Base-by-base conservation (phyloP, 371 early-diverging fungal species). In the Lichtheimia corymbifera region DNA sequence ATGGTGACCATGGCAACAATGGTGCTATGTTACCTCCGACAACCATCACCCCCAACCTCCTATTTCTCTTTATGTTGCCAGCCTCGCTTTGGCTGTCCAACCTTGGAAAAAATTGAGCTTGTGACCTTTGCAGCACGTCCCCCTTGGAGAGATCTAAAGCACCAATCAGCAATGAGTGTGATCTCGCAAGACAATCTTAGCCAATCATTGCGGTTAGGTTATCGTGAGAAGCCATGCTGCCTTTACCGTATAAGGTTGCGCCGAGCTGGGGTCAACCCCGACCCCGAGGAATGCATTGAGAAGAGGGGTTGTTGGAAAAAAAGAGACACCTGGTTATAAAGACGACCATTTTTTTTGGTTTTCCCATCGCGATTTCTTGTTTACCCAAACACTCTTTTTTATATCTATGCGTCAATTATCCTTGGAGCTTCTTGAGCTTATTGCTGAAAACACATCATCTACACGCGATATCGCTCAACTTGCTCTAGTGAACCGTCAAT, bases 381-480 rank as follows among this genome's bases (percentile, higher is more conserved):
- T 42, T 55, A 30, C 42, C 30, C 35, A 13, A 22, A 43, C 47
- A 27, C 22, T 30, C 20, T 43, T 15, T 53, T 40, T 54, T 59
- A 50, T 40, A 41, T 65, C 52, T 61, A 76, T 72, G 73, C 56
- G 62, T 22, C 43, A 61, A 4, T 43, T 76, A 13, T 73, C 76
- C 17, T 14, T 55, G 20, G 76, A 76, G 52, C 52, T 76, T 27
- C 35, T 76, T 52, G 68, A 72, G 50, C 56, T 68, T 24, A 61
- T 72, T 47, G 64, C 65, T 24, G 53, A 47, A 35, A 25, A 65
- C 5, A 61, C 61, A 17, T 15, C 15, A 18, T 59, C 65, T 4
- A 27, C 61, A n/a, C 61, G 57, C 25, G 71, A 71, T 30, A 50
- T 59, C 15, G 63, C 68, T 14, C 47, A 40, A 1, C 51, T 76